Base-by-base conservation (phyloP, 1,139 yeast genomes). In the Saccharomyces hybrid region DNA sequence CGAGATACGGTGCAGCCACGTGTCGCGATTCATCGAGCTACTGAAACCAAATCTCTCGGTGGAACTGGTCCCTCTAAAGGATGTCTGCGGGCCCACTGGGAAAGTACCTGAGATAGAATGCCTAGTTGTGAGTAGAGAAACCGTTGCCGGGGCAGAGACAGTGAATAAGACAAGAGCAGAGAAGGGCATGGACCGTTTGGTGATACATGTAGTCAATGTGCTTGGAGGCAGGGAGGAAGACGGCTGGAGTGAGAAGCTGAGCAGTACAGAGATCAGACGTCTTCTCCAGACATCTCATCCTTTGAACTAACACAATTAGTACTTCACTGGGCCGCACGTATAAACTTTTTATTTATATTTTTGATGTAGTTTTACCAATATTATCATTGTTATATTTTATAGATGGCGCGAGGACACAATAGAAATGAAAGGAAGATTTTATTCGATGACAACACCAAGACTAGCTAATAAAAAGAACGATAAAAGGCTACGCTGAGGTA, bases 31-130 rank as follows among this genome's bases (percentile, higher is more conserved):
- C 63, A 57, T 89, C 9, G 61, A 70, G 2, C 64, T 74, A 41
- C 67, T 84, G 25, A 73, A 73, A 50, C 81, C 85, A 2, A 61
- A 64, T 0, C 67, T 83, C 9, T 56, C 59, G 0, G 65, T 78
- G 2, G 78, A 78, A 28, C 68, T 80, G 23, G 80, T 78, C 53
- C 82, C 85, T 62, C 83, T 95, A 44, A 79, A 82, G 57, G 99
- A 95, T 67, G 79, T 91, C 0, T 90, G 95, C 71, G 99, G 99
- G 0, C 99, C 99, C 1, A 90, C 99, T 0, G 96, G 91, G 0
- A 77, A 79, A n/a, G 76, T 87, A 2, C 76, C 77, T 25, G 84
- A 83, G 46, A 88, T 95, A 47, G 86, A 90, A 61, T 86, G 90
- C 0, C 76, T 95, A 53, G 83, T 91, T 0, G 82, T 93, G 6